Percentiles rank a stretch among this genome's conserved stretches.
These are phyloP conservation scores for Leptographium radiaticola DNA, from an alignment of 2,329 filamentous ascomycete species.

Conservation along the genomic window DNA sequence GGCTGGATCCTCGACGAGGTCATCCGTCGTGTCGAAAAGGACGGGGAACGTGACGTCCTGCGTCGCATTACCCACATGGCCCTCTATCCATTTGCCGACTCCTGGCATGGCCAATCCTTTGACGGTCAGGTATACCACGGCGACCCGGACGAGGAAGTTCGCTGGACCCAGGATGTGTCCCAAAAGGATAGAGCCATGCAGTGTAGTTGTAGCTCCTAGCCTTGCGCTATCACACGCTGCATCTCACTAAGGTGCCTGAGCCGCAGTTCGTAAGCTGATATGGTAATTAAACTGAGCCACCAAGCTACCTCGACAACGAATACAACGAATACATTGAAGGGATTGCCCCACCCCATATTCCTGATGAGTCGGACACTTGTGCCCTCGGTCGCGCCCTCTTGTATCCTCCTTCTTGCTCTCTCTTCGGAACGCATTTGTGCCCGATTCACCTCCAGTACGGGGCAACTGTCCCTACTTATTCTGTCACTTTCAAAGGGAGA, in stretches of 20 bases:
- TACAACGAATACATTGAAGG: neutral
- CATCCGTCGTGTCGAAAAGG: slow-evolving; percentile 77
- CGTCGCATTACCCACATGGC: slow-evolving; percentile 70
- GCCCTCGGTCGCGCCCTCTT: neutral
- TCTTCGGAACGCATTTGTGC: neutral
- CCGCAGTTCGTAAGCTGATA: neutral
- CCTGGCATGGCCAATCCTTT: slow-evolving; percentile 45
- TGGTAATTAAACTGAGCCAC: neutral
- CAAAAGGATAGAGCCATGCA: slow-evolving; percentile 68
- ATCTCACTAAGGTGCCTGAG: no score
- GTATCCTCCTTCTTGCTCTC: neutral
- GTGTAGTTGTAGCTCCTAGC: slow-evolving; percentile 84
- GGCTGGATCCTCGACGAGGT: slow-evolving; percentile 91
- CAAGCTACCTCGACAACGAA: neutral
- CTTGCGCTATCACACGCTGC: no score
- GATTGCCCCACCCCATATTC: neutral
- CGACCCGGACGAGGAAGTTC: slow-evolving; percentile 59
- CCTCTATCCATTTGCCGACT: slow-evolving; percentile 71
- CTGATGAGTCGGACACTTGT: neutral
- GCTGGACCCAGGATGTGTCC: slow-evolving; percentile 80
- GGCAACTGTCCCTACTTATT: neutral
- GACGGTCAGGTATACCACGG: slow-evolving; percentile 37
- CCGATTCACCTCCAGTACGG: no score
- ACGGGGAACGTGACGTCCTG: slow-evolving; percentile 67
- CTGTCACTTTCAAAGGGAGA: neutral